Percentiles rank a stretch among this genome's conserved stretches.
Evolutionary conservation across 1,284 basidiomycete species (phyloP).

Genomic region (Trichosporon sp.): DNA sequence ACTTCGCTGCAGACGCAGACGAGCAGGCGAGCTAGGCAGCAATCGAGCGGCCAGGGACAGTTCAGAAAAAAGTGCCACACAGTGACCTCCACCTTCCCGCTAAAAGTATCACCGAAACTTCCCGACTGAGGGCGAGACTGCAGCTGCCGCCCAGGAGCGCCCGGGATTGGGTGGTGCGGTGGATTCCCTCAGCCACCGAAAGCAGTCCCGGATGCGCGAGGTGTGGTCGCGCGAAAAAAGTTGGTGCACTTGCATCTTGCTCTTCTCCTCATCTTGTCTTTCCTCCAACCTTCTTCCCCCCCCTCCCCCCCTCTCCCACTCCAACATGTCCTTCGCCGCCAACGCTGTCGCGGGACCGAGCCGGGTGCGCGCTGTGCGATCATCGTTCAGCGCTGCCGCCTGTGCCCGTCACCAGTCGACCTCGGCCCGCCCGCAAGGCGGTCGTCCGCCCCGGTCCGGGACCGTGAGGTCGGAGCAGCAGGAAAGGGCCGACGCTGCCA

Average conservation of each 20-base stretch:
- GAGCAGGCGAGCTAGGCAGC: background rate
- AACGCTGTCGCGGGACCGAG: slow-evolving; percentile 36
- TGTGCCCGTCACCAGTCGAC: background rate
- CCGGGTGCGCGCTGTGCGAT: background rate
- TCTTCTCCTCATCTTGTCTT: slow-evolving; percentile 1
- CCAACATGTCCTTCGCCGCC: slow-evolving; percentile 24
- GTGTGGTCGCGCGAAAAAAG: background rate
- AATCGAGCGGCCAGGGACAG: background rate
- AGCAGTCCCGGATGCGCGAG: background rate
- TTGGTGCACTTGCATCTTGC: background rate
- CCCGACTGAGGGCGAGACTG: background rate
- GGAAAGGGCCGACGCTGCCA: no score
- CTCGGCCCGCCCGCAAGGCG: no score
- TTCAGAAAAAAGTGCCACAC: slow-evolving; percentile 36
- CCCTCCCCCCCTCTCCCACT: background rate
- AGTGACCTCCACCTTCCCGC: background rate
- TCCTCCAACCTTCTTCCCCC: background rate
- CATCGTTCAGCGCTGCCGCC: background rate
- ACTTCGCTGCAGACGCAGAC: background rate
- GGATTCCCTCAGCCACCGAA: background rate
- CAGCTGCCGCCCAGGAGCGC: background rate
- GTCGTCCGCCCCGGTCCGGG: no score
- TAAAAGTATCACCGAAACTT: slow-evolving; percentile 4
- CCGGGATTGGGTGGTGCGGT: slow-evolving; percentile 3
- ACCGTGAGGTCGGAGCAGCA: no score